Evolutionary conservation across 208 protist species (phyloP), one percentile per base, ranked within the genome.

Genomic region (Novymonas esmeraldas): DNA sequence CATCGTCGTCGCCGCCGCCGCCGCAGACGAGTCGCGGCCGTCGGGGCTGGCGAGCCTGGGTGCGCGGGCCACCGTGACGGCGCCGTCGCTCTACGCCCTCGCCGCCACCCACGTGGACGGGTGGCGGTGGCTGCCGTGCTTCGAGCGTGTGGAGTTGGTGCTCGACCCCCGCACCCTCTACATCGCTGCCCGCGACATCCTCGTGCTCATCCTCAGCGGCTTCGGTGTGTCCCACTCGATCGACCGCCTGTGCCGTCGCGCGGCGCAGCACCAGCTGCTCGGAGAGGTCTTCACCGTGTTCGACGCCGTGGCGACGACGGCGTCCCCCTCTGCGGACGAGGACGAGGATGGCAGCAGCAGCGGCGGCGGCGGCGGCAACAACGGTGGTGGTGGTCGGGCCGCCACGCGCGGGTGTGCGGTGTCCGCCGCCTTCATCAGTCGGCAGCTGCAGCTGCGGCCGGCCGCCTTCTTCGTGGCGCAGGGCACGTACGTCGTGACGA

Each of bases 21-120:
- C 33, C n/a, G n/a, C n/a, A n/a, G n/a, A n/a, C n/a, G n/a, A n/a
- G n/a, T n/a, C n/a, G n/a, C n/a, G n/a, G n/a, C n/a, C n/a, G 14
- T 49, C 52, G 18, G 54, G 29, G 60, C 54, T 63, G 26, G 26
- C 28, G 38, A 56, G 46, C 50, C 34, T 44, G 28, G 22, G 26
- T 28, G 59, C 34, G 5, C 54, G 36, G 18, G 64, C 65, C 22
- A 54, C 72, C 11, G 60, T 50, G 1, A 61, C 63, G 6, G 72
- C 73, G 18, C 82, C 82, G 31, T 84, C 82, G 5, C 66, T 87
- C 38, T 82, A 79, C 63, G 75, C 72, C 11, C 63, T 87, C 41
- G 78, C 82, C 3, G 73, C 70, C 4, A 78, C 70, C 24, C 70
- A 75, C 33, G 45, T 46, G 10, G 57, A 50, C 46, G 78, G 79